Evolutionary conservation across 2,329 filamentous ascomycete species (phyloP), one percentile per base, ranked within the genome.

Genomic region (Mycosphaerelloides madeirae): DNA sequence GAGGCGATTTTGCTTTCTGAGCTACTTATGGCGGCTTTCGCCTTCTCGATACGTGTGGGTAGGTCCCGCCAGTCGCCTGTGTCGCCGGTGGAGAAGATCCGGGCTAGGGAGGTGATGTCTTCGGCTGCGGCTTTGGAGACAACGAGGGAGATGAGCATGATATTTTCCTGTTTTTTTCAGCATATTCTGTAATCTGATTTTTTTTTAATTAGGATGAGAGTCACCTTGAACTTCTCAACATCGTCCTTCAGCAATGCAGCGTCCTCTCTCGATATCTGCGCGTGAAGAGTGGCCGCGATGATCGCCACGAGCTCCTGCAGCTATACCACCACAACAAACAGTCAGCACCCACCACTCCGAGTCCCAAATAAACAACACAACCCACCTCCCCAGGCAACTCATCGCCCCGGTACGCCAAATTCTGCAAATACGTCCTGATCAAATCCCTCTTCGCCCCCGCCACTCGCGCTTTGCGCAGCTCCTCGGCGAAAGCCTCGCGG

Each of bases 251-350:
- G 58, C 5, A 73, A 57, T 1, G 65, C 61, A 9, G 59, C 58
- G 41, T 74, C 71, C 11, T 61, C 48, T 3, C 51, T 39, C 0
- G 62, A 46, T 6, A 74, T 52, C 11, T 64, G 60, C 33, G 62
- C 63, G 14, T 60, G 63, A 8, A 73, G 59, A 31, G 64, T 61
- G 0, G 71, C 69, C 9, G 63, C 62, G 4, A 68, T 56, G 7
- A 71, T 60, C n/a, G 68, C 67, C 22, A 70, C 68, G 4, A 68
- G 56, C 38, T 70, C 58, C 52, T 68, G 66, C 1, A 75, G 57
- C 54, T 69, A 31, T 13, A 19, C n/a, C 29, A 38, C 22, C 25
- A 29, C 14, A 19, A 16, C n/a, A n/a, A n/a, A n/a, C n/a, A n/a
- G 33, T 40, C 38, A 40, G 38, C 38, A 28, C 22, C 19, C 35